Conservation (phyloP, 2,329 filamentous ascomycete genomes). For the Ascosphaera pollenicola region DNA sequence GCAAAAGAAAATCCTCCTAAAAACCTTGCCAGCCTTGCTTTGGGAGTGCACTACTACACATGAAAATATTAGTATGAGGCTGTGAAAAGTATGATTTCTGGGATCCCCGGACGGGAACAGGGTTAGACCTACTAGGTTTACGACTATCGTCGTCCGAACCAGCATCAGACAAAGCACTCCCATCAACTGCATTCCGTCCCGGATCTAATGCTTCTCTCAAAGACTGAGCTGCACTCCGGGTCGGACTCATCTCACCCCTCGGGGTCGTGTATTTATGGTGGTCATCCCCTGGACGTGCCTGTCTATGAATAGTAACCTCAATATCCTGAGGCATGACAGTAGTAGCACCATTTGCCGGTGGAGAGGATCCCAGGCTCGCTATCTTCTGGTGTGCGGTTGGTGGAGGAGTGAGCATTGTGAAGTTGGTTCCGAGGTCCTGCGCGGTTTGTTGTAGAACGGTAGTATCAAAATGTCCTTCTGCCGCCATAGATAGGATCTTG, state of each 20-base stretch:
- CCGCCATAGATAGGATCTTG: not conserved
- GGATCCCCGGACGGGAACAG: not conserved
- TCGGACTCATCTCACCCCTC: not conserved
- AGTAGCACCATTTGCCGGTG: not conserved
- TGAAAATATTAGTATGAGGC: no score
- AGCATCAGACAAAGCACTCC: not conserved
- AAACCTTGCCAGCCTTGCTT: not conserved
- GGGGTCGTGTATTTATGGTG: not conserved
- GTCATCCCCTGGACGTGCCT: not conserved
- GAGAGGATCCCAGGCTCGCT: not conserved
- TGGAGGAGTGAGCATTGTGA: not conserved
- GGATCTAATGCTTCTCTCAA: not conserved
- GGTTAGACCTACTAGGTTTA: not conserved
- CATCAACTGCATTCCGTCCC: not conserved
- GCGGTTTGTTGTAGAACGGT: not conserved
- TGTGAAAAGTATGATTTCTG: no score
- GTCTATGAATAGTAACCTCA: not conserved
- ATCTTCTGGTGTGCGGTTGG: not conserved
- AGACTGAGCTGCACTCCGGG: not conserved
- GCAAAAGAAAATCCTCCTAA: not conserved
- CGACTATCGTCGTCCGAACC: not conserved
- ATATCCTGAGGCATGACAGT: not conserved
- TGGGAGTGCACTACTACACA: not conserved
- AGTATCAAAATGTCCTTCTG: not conserved
- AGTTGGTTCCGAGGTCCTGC: not conserved